These are phyloP conservation scores for Sporothrix brasiliensis DNA, from an alignment of 2,329 filamentous ascomycete species.

Conservation along the genomic window DNA sequence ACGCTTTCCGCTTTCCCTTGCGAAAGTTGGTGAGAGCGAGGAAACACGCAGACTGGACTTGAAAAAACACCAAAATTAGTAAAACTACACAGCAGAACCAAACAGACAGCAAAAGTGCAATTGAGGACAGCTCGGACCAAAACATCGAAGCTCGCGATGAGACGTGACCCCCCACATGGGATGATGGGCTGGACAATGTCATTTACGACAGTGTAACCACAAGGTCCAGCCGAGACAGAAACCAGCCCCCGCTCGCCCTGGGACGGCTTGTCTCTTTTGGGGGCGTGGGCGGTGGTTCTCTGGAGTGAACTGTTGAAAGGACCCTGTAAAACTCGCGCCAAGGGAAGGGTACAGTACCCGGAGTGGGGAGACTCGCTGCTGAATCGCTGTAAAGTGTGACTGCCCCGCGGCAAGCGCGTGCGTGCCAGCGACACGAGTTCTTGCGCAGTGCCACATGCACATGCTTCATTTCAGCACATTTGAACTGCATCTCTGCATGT, in stretches of 20 bases:
- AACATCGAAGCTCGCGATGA: too few relatives aligned
- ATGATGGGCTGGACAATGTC: conserved; percentile 14
- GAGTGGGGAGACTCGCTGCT: background rate
- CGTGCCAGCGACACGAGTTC: background rate
- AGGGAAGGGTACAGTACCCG: conserved; percentile 5
- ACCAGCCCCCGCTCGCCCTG: background rate
- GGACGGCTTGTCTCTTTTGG: background rate
- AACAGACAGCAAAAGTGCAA: background rate
- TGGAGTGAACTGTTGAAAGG: background rate
- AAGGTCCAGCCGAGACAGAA: background rate
- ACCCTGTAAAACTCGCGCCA: conserved; percentile 10
- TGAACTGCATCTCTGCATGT: background rate
- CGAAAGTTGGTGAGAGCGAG: too few relatives aligned
- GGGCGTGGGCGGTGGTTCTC: background rate
- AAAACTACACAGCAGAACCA: background rate
- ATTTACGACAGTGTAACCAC: background rate
- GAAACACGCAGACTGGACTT: too few relatives aligned
- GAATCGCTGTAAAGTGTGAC: background rate
- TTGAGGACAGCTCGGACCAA: background rate
- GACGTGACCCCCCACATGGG: conserved; percentile 20
- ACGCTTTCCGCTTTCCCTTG: too few relatives aligned
- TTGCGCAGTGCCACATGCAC: conserved; percentile 6
- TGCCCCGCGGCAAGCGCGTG: conserved; percentile 22
- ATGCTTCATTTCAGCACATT: conserved; percentile 11
- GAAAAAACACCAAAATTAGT: too few relatives aligned